phyloP scores from a whole-genome alignment of 805 yeast genomes.

The Kluyveromyces nonfermentans region DNA sequence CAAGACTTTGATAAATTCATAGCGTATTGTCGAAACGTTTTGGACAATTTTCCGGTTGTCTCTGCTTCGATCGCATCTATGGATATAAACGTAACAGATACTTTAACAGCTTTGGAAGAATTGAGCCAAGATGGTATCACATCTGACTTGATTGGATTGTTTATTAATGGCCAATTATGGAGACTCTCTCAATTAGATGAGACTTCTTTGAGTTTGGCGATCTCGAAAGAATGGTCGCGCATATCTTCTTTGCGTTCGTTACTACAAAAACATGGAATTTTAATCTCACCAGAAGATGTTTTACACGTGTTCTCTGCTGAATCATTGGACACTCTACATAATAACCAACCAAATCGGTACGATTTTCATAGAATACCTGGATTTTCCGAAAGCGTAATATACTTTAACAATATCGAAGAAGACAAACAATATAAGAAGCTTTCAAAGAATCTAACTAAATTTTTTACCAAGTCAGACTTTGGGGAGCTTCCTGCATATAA shows the following conservation, averaged over 20 bases:
- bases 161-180: constrained; percentile 25
- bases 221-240: constrained; percentile 15
- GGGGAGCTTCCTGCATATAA: constrained; percentile 61
- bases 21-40: constrained; percentile 28
- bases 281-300: constrained; percentile 11
- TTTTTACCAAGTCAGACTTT: constrained; percentile 36
- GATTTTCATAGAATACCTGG: constrained; percentile 26
- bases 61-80: constrained; percentile 11
- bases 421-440: constrained; percentile 43
- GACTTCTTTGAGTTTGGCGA: constrained; percentile 13
- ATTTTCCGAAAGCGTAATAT: constrained; percentile 40
- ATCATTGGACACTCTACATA: constrained; percentile 17
- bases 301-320: constrained; percentile 15
- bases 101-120: constrained; percentile 12
- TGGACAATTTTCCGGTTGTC: constrained; percentile 33
- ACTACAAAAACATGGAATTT: constrained; percentile 4
- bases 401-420: constrained; percentile 66
- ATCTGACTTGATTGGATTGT: constrained; percentile 25
- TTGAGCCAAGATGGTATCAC: constrained; percentile 17
- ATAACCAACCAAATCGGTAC: constrained; percentile 24
- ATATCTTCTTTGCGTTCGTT: constrained; percentile 9
- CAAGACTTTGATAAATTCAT: constrained; percentile 28
- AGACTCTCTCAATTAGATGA: constrained; percentile 18
- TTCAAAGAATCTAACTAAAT: constrained; percentile 37
- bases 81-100: constrained; percentile 1